Percentiles rank a stretch among this genome's conserved stretches.
phyloP scores from a whole-genome alignment of 2,329 filamentous ascomycete species.

The Penicillium sp. region DNA sequence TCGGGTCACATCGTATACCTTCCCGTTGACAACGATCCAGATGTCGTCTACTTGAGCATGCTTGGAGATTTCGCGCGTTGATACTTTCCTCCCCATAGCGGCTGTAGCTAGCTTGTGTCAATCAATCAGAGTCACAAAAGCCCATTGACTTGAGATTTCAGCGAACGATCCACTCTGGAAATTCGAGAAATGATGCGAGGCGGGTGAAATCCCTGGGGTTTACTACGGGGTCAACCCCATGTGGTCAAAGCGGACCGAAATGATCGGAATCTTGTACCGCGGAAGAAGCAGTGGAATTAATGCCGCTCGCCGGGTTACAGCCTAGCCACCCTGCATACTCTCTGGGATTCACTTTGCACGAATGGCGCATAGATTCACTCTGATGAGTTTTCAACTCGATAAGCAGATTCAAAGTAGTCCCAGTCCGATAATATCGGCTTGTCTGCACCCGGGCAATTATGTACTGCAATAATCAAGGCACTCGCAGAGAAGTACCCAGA shows the following conservation, averaged over 20 bases:
- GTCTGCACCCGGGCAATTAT: too few relatives aligned
- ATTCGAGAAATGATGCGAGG: neutral
- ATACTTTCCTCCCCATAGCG: conserved; percentile 3
- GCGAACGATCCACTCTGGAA: neutral
- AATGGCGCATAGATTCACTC: too few relatives aligned
- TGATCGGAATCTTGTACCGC: neutral
- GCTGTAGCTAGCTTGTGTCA: neutral
- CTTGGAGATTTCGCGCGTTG: conserved; percentile 27
- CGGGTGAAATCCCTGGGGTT: neutral
- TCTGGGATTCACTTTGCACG: too few relatives aligned
- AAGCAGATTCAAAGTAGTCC: too few relatives aligned
- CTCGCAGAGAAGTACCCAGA: too few relatives aligned
- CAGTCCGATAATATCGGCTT: too few relatives aligned
- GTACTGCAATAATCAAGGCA: too few relatives aligned
- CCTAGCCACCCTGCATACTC: too few relatives aligned
- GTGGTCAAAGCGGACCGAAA: neutral
- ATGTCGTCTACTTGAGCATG: conserved; percentile 34
- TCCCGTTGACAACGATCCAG: conserved; percentile 64
- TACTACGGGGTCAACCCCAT: neutral
- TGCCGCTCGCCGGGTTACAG: too few relatives aligned
- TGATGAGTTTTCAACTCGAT: too few relatives aligned
- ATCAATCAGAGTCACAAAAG: neutral
- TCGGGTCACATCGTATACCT: conserved; percentile 61
- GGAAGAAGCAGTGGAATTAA: neutral
- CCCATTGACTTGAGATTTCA: neutral